phyloP scores from a whole-genome alignment of 2,329 filamentous ascomycete genomes.

The Paecilomyces variotii region DNA sequence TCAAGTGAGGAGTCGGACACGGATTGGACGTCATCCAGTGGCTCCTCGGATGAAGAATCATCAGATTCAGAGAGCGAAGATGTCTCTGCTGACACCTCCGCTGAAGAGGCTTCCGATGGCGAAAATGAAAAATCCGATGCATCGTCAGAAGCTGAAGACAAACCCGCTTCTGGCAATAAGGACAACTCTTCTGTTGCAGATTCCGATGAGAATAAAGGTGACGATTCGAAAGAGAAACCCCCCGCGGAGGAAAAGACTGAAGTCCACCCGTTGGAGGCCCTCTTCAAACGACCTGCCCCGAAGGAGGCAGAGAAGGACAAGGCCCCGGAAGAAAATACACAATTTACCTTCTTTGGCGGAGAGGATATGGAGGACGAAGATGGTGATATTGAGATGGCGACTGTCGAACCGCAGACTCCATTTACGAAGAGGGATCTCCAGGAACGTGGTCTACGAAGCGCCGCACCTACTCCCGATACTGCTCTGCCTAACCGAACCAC shows the following conservation, averaged over 20 bases:
- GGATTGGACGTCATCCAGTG: conserved; percentile 31
- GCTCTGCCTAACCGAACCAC: conserved; percentile 53
- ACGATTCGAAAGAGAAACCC: conserved; percentile 12
- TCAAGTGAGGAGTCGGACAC: conserved; percentile 16
- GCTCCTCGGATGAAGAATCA: conserved; percentile 18
- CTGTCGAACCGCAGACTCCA: conserved; percentile 62
- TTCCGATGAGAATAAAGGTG: conserved; percentile 27
- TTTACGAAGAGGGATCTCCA: conserved; percentile 73
- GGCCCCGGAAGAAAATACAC: conserved; percentile 41
- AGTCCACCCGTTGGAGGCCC: conserved; percentile 80
- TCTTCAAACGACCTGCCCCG: conserved; percentile 68
- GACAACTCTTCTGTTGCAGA: conserved; percentile 6
- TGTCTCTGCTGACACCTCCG: conserved; percentile 19
- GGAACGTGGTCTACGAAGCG: conserved; percentile 61
- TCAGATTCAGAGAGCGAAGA: conserved; percentile 19
- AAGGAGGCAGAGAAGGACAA: conserved; percentile 28
- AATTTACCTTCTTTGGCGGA: conserved; percentile 72
- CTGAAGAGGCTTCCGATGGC: conserved; percentile 13
- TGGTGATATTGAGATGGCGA: conserved; percentile 32
- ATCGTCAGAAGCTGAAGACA: neutral
- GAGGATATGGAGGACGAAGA: conserved; percentile 45
- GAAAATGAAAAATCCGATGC: conserved; percentile 1
- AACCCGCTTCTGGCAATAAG: conserved; percentile 2
- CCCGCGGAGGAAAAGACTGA: conserved; percentile 47
- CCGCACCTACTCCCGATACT: conserved; percentile 91